Evolutionary conservation across 108 stramenopile species (phyloP).

Genomic region (Skeletonema menzelii): DNA sequence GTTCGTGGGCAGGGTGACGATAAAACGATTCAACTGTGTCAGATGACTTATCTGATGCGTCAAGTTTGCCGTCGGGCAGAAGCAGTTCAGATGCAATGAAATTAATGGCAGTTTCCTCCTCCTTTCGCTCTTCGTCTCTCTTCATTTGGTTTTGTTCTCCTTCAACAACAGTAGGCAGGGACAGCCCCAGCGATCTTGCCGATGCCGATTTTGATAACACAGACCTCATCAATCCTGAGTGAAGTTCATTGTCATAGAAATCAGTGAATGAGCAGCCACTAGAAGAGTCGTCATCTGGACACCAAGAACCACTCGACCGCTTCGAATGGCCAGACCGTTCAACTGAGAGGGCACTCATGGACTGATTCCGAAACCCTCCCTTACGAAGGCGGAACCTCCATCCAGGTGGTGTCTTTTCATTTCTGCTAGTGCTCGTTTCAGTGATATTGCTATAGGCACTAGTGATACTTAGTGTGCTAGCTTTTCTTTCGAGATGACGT

Average conservation of each 20-base stretch:
- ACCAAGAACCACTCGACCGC: background rate
- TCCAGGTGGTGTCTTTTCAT: background rate
- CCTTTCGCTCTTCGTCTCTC: background rate
- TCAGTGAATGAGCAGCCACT: background rate
- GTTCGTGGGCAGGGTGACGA: constrained; percentile 5
- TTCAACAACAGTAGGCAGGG: background rate
- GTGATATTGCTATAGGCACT: background rate
- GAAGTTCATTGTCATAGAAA: background rate
- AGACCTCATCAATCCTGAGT: background rate
- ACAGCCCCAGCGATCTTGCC: background rate
- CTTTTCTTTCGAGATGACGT: background rate
- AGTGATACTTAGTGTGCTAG: background rate
- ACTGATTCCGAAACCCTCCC: background rate
- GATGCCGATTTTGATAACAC: background rate
- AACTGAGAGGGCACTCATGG: background rate
- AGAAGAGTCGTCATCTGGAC: background rate
- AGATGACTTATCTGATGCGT: background rate
- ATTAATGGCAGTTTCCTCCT: background rate
- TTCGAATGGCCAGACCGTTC: background rate
- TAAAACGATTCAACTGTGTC: background rate
- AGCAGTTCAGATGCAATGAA: background rate
- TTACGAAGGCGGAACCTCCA: background rate
- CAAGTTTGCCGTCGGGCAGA: background rate
- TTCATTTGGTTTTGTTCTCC: background rate
- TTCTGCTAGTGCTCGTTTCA: background rate